Base-by-base conservation (phyloP, 768 basidiomycete genomes). In the Amanita subjunquillea region DNA sequence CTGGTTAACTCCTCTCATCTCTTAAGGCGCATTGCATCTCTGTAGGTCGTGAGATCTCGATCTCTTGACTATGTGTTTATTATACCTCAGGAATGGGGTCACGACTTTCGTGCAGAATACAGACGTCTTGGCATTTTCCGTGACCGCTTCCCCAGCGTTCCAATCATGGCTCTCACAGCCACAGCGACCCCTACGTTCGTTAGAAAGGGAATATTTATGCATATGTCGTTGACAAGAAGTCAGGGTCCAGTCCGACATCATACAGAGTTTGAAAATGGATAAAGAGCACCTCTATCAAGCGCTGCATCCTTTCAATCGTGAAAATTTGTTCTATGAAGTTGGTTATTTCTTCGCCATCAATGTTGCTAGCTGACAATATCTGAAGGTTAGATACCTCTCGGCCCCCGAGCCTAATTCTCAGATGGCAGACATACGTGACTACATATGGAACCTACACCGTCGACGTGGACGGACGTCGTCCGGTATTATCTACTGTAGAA, bases 91-190 rank as follows among this genome's bases (percentile, higher is more conserved):
- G 88, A 90, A 72, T 91, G 87, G 89, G 87, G 87, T 0, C 87
- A 89, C 45, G 82, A 88, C 58, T 90, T 90, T 62, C 79, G 90
- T 23, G 72, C 64, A 30, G 83, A 88, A 40, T 92, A 91, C 60
- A 71, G 88, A 41, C 75, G 71, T 23, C 72, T 93, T 22, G 90
- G 89, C 4, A 63, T 68, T 37, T 87, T 93, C 63, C 78, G 90
- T 1, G 70, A 77, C 36, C 72, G 70, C 27, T 91, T 83, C 60
- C 75, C 76, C 1, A 69, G 74, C 52, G 77, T 91, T 3, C 90
- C 91, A 0, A 83, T 93, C 58, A 92, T 91, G 87, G 90, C 90
- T 3, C 66, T 92, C 37, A 92, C 89, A 1, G 89, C 90, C 2
- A 89, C 86, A 12, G 89, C 90, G 2, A 92, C 90, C 5, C 65